A percentile compares a stretch with the other conserved stretches of the same genome.
Evolutionary conservation across 768 basidiomycete genomes (phyloP).

Genomic region (Leccinum broughii): DNA sequence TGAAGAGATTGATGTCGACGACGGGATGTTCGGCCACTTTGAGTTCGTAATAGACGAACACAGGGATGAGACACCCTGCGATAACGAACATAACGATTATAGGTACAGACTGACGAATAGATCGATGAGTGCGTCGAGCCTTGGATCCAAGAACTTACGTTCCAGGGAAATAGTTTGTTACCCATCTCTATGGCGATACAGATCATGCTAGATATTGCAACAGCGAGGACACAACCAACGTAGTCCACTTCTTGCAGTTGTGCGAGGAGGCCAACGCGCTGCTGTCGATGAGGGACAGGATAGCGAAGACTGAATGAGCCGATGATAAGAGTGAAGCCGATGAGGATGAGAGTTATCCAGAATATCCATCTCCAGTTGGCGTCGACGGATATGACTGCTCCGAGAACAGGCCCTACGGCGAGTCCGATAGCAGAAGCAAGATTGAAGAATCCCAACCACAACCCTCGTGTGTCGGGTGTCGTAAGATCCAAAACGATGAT

Average conservation of each 20-base stretch:
- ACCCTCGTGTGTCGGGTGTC: conserved; percentile 36
- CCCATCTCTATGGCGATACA: conserved; percentile 41
- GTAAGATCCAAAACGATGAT: conserved; percentile 38
- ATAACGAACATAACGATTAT: conserved; percentile 32
- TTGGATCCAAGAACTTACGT: conserved; percentile 22
- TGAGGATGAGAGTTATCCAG: conserved; percentile 41
- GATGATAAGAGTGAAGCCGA: conserved; percentile 29
- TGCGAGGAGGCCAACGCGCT: conserved; percentile 33
- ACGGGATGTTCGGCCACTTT: conserved; percentile 34
- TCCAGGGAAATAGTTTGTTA: conserved; percentile 38
- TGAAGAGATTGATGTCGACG: conserved; percentile 36
- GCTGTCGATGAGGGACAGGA: conserved; percentile 35
- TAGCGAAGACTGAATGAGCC: conserved; percentile 31
- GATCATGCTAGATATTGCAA: conserved; percentile 37
- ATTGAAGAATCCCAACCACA: conserved; percentile 39
- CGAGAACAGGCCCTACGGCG: conserved; percentile 47
- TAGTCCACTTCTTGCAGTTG: conserved; percentile 37
- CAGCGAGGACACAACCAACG: conserved; percentile 29
- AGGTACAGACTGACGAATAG: conserved; percentile 25
- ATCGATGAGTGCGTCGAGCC: conserved; percentile 4
- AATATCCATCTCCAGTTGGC: conserved; percentile 48
- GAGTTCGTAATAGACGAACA: conserved; percentile 38
- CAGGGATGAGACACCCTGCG: conserved; percentile 33
- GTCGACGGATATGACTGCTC: conserved; percentile 46
- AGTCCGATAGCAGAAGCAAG: conserved; percentile 42